Base-by-base conservation (phyloP, 2,329 filamentous ascomycete genomes). In the Ceratocystis alfenasii region DNA sequence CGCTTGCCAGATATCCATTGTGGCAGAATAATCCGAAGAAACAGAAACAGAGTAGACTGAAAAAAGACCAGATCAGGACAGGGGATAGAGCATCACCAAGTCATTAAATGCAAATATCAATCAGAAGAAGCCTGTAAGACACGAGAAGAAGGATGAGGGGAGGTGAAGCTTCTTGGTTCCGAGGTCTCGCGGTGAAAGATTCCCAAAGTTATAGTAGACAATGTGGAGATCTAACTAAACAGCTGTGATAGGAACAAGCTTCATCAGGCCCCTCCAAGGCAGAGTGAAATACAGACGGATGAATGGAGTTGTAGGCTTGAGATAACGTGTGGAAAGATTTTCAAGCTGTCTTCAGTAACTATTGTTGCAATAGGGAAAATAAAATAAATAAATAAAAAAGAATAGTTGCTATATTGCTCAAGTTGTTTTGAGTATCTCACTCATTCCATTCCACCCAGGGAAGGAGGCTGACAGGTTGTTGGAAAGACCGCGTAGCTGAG, bases 1-100 rank as follows among this genome's bases (percentile, higher is more conserved):
- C 70, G 92, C 90, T 75, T 95, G 88, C 69, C 95, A 89, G 72
- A 97, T 86, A 74, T 99, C 94, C 94, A 99, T 99, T 71, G 70
- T 79, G 75, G 71, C 69, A 63, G 68, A 65, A 12, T 10, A 48
- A 7, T 25, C 6, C 25, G 41, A 3, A 59, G 30, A 17, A 20
- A 15, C 17, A 15, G 55, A 59, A 17, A 59, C 6, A 59, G 17
- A 22, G n/a, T 4, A 7, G 41, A 25, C 5, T 17, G 59, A 41
- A 20, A 41, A 7, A 45, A 44, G n/a, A 7, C 30, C 25, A n/a
- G 17, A 7, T 12, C 22, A 57, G n/a, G 25, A 57, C 4, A 55
- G 5, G 20, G 28, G 28, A 28, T 30, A 15, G 5, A 57, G 53
- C 25, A 57, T 17, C 8, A 17, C 25, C 25, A 57, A 10, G 25